Percentiles rank a stretch among this genome's conserved stretches.
Conservation (phyloP, 2,329 filamentous ascomycete genomes). For the Amphichorda felina region DNA sequence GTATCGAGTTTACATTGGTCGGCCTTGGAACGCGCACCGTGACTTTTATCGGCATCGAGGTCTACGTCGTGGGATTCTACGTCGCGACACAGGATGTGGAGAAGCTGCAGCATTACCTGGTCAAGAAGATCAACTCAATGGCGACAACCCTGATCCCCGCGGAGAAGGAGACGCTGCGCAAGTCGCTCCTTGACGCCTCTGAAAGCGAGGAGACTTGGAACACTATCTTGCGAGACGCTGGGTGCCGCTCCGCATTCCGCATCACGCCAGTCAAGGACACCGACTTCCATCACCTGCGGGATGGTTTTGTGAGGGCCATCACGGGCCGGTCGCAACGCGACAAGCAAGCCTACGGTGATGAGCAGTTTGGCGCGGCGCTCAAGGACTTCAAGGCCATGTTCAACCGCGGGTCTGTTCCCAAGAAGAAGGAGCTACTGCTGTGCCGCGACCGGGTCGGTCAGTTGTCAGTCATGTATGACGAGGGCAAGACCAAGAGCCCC, state of each 20-base stretch:
- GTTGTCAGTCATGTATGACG: constrained; percentile 57
- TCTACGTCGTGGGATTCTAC: constrained; percentile 92
- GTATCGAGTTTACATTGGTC: constrained; percentile 71
- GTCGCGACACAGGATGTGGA: constrained; percentile 74
- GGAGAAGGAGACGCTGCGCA: constrained; percentile 65
- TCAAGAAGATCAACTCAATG: constrained; percentile 61
- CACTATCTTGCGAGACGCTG: constrained; percentile 50
- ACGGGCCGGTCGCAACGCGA: constrained; percentile 56
- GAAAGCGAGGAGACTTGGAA: constrained; percentile 66
- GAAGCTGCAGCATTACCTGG: constrained; percentile 64
- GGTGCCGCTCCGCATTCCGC: constrained; percentile 66
- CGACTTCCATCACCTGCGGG: constrained; percentile 83
- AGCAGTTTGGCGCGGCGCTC: constrained; percentile 64
- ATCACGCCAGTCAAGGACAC: constrained; percentile 89
- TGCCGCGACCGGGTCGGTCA: constrained; percentile 52
- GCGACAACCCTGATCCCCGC: constrained; percentile 74
- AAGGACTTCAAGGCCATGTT: constrained; percentile 74
- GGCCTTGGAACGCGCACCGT: constrained; percentile 83
- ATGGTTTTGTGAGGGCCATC: constrained; percentile 82
- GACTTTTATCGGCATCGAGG: constrained; percentile 79
- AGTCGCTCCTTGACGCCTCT: constrained; percentile 55
- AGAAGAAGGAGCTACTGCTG: constrained; percentile 67
- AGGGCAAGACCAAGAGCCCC: constrained; percentile 29
- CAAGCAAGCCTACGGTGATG: constrained; percentile 48
- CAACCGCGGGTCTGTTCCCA: constrained; percentile 67